Evolutionary conservation across 768 basidiomycete genomes (phyloP).

Genomic region (Mycena kentingensis): DNA sequence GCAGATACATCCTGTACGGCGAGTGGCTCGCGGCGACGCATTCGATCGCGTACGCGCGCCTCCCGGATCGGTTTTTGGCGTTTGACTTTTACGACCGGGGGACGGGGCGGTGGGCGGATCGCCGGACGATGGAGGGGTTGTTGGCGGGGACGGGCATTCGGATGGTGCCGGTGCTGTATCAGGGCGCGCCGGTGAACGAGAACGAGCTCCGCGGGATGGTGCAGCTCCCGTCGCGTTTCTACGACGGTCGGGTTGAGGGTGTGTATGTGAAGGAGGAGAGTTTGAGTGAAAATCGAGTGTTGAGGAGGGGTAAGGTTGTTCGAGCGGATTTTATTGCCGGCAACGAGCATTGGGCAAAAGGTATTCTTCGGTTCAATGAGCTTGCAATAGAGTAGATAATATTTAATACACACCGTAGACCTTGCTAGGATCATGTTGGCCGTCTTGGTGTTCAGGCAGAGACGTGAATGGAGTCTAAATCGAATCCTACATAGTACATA

Average conservation of each 20-base stretch:
- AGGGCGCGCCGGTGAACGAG: constrained; percentile 44
- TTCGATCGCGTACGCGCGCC: constrained; percentile 56
- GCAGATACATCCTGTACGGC: constrained; percentile 61
- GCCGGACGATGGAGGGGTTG: constrained; percentile 35
- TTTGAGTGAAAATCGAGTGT: constrained; percentile 34
- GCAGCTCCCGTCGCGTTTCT: constrained; percentile 44
- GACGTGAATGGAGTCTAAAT: too few relatives aligned
- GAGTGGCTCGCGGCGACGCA: constrained; percentile 68
- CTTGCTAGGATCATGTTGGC: too few relatives aligned
- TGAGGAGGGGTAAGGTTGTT: constrained; percentile 56
- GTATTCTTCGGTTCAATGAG: constrained; percentile 40
- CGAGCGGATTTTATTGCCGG: constrained; percentile 63
- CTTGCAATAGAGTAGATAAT: constrained; percentile 17
- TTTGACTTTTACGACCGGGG: constrained; percentile 62
- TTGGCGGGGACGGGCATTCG: constrained; percentile 42
- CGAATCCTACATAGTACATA: too few relatives aligned
- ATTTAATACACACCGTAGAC: too few relatives aligned
- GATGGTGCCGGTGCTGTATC: constrained; percentile 45
- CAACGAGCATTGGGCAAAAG: constrained; percentile 62
- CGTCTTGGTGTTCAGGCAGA: too few relatives aligned
- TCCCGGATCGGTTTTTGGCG: constrained; percentile 59
- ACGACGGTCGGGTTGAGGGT: constrained; percentile 54
- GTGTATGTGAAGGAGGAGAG: constrained; percentile 59
- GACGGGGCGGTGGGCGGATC: constrained; percentile 41
- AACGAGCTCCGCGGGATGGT: constrained; percentile 47